Base-by-base conservation (phyloP, 2,329 filamentous ascomycete species). In the Capronia americana region DNA sequence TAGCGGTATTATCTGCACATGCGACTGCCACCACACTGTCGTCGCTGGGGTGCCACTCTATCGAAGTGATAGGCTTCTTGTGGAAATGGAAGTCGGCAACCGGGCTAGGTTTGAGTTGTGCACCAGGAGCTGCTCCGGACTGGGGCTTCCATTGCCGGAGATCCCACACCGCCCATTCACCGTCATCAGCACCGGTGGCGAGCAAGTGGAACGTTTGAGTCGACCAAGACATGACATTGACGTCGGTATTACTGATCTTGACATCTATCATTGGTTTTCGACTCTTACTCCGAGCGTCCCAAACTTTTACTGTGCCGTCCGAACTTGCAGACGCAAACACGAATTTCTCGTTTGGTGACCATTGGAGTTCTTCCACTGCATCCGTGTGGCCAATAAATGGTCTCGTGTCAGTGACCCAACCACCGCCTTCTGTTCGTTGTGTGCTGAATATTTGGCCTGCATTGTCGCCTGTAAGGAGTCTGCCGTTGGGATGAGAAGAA, bases 151-250 rank as follows among this genome's bases (percentile, higher is more conserved):
- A 98, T 79, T 96, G 91, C 61, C 95, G 87, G 75, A 99, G 82
- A 78, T 99, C 95, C 95, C 95, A 99, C 26, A 98, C 93, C 1
- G 87, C 93, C 92, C 94, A 98, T 61, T 90, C 88, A 44, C 95
- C 95, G 76, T 97, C 92, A 75, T 99, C 95, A 69, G 92, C 93
- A 53, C 95, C 95, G 0, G 93, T 93, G 1, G 94, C 94, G 41
- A 99, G 88, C 41, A 99, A 87, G 78, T 98, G 93, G 24, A 89
- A 87, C 0, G 93, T 97, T 79, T 93, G 89, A 53, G 86, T 87
- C 44, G 93, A 97, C 95, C 95, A 99, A 67, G 91, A 95, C 81
- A 98, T 90, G 68, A 99, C 95, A 77, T 99, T 99, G 75, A 98
- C 92, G 75, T 99, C 95, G 57, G 89, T 88, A 63, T 87, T 84